Conservation (phyloP, 148 eudicot genomes). For the Diospyros kaki region DNA sequence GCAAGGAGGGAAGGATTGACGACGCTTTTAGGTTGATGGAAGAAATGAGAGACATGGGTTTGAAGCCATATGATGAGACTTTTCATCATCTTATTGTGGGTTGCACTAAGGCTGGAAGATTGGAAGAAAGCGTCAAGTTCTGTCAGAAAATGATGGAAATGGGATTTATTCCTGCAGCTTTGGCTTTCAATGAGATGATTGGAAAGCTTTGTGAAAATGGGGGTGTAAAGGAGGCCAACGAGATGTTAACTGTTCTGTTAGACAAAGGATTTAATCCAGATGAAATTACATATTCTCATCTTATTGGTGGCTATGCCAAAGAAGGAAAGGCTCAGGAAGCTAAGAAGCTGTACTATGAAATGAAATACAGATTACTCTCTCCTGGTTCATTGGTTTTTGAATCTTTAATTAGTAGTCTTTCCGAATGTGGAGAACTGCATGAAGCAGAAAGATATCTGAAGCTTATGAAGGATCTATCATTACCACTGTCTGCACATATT, state of each 20-base stretch:
- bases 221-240: conserved; percentile 43
- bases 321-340: conserved; percentile 50
- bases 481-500: conserved; percentile 25
- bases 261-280: conserved; percentile 70
- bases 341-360: conserved; percentile 69
- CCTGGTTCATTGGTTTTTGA: conserved; percentile 40
- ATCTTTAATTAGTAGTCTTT: conserved; percentile 37
- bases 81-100: conserved; percentile 54
- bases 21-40: conserved; percentile 46
- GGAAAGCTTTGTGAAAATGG: conserved; percentile 47
- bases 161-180: conserved; percentile 56
- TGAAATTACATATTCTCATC: conserved; percentile 42
- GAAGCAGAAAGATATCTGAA: conserved; percentile 64
- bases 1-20: conserved; percentile 52
- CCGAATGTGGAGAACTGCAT: conserved; percentile 37
- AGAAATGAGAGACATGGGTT: conserved; percentile 50
- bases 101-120: conserved; percentile 40
- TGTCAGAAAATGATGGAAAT: conserved; percentile 50
- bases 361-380: conserved; percentile 52
- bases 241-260: conserved; percentile 54
- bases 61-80: conserved; percentile 61
- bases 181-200: conserved; percentile 56
- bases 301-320: conserved; percentile 59
- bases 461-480: conserved; percentile 47
- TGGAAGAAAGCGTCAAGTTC: conserved; percentile 41